Evolutionary conservation across 2,329 filamentous ascomycete species (phyloP), one percentile per base, ranked within the genome.

Genomic region (Cercospora canescens): DNA sequence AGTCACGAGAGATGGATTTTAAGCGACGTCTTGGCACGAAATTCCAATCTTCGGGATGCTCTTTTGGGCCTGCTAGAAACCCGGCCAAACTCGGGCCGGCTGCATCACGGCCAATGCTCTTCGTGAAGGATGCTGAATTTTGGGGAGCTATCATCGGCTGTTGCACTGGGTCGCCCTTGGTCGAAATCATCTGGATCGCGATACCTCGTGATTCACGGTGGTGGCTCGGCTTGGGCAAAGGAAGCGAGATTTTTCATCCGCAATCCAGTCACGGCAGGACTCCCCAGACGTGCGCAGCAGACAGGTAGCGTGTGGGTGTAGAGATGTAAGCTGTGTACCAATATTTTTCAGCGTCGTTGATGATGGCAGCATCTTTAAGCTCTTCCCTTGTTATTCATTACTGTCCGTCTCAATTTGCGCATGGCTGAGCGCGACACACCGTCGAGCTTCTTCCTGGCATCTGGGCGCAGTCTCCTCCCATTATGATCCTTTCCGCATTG

Each of bases 21-120:
- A 41, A 41, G 48, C 60, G 50, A 61, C 59, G 21, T 61, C 59
- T 61, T 56, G 60, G 32, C 60, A 37, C 34, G 24, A 28, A 34
- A 50, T 52, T 26, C 37, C 39, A 35, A 18, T 28, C 48, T 56
- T 56, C 60, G 60, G 60, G 16, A 32, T 62, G 60, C 60, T 54
- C 21, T 26, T 41, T 55, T 55, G 6, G 48, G 60, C 41, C 32
- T 62, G 32, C n/a, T 35, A 16, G 14, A 8, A 28, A 16, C 32
- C 57, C 16, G 35, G 48, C 30, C 18, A 21, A 16, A 48, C 34
- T 56, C 48, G 34, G 48, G 24, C 34, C 60, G 48, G 34, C 45
- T 30, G 50, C 48, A 62, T 34, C 52, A 56, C 52, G 32, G 32
- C 52, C 52, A 56, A 56, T 56, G 52, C 32, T 56, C 52, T 56